Evolutionary conservation across 2,329 filamentous ascomycete species (phyloP).

Genomic region (Fusarium neocosmosporiellum): DNA sequence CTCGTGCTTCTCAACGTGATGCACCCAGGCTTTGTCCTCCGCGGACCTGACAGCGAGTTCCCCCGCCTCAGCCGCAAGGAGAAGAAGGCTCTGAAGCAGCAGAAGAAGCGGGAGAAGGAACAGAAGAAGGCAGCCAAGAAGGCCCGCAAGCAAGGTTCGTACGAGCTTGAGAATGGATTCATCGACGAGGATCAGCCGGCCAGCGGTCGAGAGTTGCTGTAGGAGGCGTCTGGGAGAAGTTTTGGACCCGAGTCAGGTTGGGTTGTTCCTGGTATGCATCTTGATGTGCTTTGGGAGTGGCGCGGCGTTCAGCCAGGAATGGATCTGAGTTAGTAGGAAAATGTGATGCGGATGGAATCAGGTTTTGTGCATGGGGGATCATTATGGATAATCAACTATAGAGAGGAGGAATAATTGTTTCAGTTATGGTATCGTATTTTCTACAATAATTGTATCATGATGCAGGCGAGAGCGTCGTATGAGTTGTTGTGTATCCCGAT

Average conservation of each 20-base stretch:
- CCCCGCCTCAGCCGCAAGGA: conserved; percentile 54
- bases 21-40: conserved; percentile 61
- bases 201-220: conserved; percentile 6
- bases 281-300: neutral
- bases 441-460: conserved; percentile 4
- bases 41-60: conserved; percentile 59
- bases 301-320: conserved; percentile 5
- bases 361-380: neutral
- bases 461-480: conserved; percentile 13
- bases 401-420: conserved; percentile 12
- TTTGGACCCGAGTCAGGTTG: neutral
- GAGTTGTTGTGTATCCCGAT: conserved; percentile 29
- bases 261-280: neutral
- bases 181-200: conserved; percentile 8
- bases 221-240: neutral
- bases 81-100: conserved; percentile 56
- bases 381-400: conserved; percentile 4
- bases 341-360: neutral
- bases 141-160: conserved; percentile 26
- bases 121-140: conserved; percentile 39
- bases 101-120: conserved; percentile 48
- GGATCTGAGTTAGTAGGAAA: neutral
- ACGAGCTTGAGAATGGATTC: conserved; percentile 28
- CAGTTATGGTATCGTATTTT: neutral
- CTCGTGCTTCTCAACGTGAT: conserved; percentile 55